phyloP scores from a whole-genome alignment of 257 asterid species.

The Capsicum baccatum region DNA sequence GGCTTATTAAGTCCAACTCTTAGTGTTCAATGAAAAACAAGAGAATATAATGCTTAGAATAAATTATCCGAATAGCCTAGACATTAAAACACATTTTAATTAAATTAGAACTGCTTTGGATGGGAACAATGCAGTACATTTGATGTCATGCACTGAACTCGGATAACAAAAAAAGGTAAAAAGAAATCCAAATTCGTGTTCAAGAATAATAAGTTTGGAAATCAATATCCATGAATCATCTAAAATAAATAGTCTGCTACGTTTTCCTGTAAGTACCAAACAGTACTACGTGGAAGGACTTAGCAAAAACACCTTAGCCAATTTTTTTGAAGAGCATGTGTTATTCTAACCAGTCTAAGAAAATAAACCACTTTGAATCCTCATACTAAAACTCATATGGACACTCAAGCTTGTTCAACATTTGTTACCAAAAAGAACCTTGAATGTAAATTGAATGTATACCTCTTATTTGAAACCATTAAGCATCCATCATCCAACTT shows the following conservation, averaged over 20 bases:
- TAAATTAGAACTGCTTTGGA: slow-evolving; percentile 12
- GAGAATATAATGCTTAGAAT: background rate
- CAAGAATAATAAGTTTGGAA: slow-evolving; percentile 1
- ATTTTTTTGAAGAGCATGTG: background rate
- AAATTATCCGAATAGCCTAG: slow-evolving; percentile 3
- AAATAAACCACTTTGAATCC: background rate
- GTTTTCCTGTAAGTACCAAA: background rate
- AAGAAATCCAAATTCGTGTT: background rate
- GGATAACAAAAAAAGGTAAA: background rate
- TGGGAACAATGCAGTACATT: background rate
- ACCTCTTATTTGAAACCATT: slow-evolving; percentile 74
- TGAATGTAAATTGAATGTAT: slow-evolving; percentile 29
- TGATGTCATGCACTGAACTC: background rate
- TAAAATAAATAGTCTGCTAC: background rate
- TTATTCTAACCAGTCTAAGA: slow-evolving; percentile 19
- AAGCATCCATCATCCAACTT: slow-evolving; percentile 66
- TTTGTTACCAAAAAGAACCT: slow-evolving; percentile 23
- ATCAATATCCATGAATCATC: background rate
- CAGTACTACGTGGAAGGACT: slow-evolving; percentile 18
- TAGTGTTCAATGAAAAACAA: background rate
- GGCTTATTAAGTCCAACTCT: slow-evolving; percentile 11
- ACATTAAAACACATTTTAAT: background rate
- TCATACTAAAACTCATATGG: slow-evolving; percentile 9
- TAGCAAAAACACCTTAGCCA: background rate
- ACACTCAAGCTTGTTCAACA: background rate